Evolutionary conservation across 345 rosid species (phyloP).

Genomic region (Syzygium aqueum): DNA sequence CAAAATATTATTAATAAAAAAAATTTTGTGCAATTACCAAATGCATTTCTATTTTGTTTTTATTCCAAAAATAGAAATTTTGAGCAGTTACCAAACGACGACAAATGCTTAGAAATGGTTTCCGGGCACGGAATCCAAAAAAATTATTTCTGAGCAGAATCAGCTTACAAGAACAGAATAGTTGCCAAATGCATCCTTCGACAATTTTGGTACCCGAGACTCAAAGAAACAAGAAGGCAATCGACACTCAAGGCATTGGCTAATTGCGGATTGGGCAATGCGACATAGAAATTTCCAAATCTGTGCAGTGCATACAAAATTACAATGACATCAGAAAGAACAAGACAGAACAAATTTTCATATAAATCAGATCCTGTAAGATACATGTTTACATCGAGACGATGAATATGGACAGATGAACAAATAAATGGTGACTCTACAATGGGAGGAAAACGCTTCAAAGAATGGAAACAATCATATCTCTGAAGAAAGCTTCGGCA

Average conservation of each 20-base stretch:
- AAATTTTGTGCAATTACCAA: too few relatives aligned
- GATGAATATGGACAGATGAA: slow-evolving; percentile 13
- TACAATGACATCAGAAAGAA: not conserved
- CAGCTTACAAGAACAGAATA: too few relatives aligned
- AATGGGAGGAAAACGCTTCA: not conserved
- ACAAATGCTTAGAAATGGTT: too few relatives aligned
- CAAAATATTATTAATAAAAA: too few relatives aligned
- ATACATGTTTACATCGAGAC: slow-evolving; percentile 1
- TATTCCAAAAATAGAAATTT: too few relatives aligned
- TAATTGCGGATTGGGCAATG: not conserved
- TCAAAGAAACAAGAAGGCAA: not conserved
- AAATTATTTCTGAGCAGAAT: too few relatives aligned
- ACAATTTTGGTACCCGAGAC: not conserved
- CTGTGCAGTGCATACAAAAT: not conserved
- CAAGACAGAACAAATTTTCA: not conserved
- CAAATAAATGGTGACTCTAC: not conserved
- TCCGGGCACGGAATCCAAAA: too few relatives aligned
- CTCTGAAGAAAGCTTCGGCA: not conserved
- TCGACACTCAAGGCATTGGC: not conserved
- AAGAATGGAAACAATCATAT: not conserved
- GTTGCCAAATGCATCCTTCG: too few relatives aligned
- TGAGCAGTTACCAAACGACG: too few relatives aligned
- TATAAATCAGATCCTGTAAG: not conserved
- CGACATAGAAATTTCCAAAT: not conserved
- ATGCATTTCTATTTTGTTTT: too few relatives aligned